A percentile compares a stretch with the other conserved stretches of the same genome.
Evolutionary conservation across 164 flowering plant genomes (phyloP).

Genomic region (Paratinospora sagittata): DNA sequence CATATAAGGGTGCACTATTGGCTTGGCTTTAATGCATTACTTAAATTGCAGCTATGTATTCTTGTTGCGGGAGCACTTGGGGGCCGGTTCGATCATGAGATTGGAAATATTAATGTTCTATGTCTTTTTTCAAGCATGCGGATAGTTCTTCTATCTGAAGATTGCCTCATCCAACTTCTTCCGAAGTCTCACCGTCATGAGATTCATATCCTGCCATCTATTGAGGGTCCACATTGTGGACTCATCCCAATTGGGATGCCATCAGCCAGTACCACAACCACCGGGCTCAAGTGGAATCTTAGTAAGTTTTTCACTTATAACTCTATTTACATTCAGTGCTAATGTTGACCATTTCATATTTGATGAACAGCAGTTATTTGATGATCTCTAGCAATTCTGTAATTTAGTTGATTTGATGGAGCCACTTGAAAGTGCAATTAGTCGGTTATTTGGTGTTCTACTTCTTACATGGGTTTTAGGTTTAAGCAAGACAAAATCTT

Average conservation of each 20-base stretch:
- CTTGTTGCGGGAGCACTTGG: conserved; percentile 97
- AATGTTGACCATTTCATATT: not conserved
- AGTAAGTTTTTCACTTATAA: conserved; percentile 43
- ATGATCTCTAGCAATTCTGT: no score
- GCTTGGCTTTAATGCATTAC: not conserved
- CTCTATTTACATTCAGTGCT: not conserved
- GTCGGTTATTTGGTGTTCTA: not conserved
- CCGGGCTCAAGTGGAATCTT: conserved; percentile 92
- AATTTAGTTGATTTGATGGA: no score
- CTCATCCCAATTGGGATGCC: conserved; percentile 75
- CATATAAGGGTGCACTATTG: not conserved
- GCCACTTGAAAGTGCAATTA: no score
- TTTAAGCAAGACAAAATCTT: not conserved
- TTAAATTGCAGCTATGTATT: conserved; percentile 56
- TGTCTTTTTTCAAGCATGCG: conserved; percentile 48
- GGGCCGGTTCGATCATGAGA: conserved; percentile 93
- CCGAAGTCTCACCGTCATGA: conserved; percentile 67
- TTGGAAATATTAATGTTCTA: conserved; percentile 80
- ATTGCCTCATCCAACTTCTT: conserved; percentile 83
- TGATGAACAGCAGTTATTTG: not conserved
- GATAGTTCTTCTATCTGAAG: conserved; percentile 78
- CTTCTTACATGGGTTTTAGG: not conserved
- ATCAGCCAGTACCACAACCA: conserved; percentile 61
- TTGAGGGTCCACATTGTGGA: conserved; percentile 96
- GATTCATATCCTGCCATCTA: conserved; percentile 56